These are phyloP conservation scores for Pseudopithomyces chartarum DNA, from an alignment of 2,329 filamentous ascomycete species.

Conservation along the genomic window DNA sequence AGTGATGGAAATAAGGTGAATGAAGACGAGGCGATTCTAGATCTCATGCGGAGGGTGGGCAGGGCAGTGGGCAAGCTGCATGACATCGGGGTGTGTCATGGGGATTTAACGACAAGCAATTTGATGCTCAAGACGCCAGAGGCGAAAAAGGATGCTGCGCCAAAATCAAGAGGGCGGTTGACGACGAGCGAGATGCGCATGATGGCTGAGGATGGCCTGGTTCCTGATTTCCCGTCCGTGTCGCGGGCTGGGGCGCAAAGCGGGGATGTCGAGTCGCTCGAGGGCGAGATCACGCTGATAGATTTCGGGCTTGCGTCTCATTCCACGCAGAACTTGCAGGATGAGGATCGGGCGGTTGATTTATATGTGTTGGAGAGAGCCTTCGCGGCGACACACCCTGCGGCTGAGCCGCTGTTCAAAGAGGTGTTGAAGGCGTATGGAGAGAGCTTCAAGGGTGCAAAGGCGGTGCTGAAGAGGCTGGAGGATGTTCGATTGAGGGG, in stretches of 20 bases:
- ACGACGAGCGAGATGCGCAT: slow-evolving; percentile 29
- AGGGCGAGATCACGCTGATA: slow-evolving; percentile 85
- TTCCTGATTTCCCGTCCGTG: slow-evolving; percentile 1
- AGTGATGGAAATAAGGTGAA: slow-evolving; percentile 28
- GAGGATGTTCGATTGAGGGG: slow-evolving; percentile 94
- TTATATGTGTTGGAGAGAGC: slow-evolving; percentile 94
- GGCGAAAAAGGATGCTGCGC: background rate
- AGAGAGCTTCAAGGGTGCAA: slow-evolving; percentile 74
- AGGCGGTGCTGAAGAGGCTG: slow-evolving; percentile 75
- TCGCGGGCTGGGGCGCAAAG: slow-evolving; percentile 10
- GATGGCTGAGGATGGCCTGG: slow-evolving; percentile 19
- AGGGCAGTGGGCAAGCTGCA: slow-evolving; percentile 76
- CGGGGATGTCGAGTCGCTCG: slow-evolving; percentile 37
- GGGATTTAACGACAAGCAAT: slow-evolving; percentile 96
- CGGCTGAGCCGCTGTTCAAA: slow-evolving; percentile 75
- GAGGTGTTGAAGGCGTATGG: slow-evolving; percentile 77
- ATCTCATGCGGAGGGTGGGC: slow-evolving; percentile 73
- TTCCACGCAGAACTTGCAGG: slow-evolving; percentile 76
- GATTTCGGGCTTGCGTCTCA: slow-evolving; percentile 75
- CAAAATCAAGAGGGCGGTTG: slow-evolving; percentile 15
- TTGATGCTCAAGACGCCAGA: slow-evolving; percentile 69
- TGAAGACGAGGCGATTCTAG: slow-evolving; percentile 37
- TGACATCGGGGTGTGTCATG: slow-evolving; percentile 84
- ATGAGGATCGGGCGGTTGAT: slow-evolving; percentile 95
- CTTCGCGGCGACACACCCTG: slow-evolving; percentile 92